These are phyloP conservation scores for Epichloe brachyelytri DNA, from an alignment of 2,329 filamentous ascomycete species.

Conservation along the genomic window DNA sequence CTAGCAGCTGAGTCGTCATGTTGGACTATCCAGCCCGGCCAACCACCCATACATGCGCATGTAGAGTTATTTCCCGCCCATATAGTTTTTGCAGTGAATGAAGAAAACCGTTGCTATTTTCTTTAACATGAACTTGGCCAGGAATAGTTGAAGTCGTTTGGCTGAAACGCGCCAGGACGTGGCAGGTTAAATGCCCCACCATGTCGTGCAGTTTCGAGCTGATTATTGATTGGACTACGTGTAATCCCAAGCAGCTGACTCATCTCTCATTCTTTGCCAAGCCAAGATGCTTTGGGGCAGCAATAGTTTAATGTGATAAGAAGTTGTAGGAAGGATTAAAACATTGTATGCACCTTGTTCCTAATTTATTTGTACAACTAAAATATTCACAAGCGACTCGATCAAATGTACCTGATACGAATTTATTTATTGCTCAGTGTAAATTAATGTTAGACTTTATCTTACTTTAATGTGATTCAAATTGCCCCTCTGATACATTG, in stretches of 20 bases:
- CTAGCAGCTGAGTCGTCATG: slow-evolving; percentile 86
- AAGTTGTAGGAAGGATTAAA: no score
- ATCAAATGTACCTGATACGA: no score
- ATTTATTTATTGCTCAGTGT: no score
- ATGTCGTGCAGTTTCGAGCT: not conserved
- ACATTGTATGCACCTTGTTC: no score
- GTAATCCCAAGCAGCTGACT: not conserved
- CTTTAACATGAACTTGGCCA: not conserved
- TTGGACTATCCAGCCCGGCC: slow-evolving; percentile 21
- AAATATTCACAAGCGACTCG: no score
- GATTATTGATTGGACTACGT: not conserved
- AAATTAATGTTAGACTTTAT: no score
- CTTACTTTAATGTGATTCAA: no score
- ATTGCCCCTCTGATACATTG: no score
- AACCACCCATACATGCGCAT: slow-evolving; percentile 15
- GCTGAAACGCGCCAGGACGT: not conserved
- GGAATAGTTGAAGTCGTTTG: not conserved
- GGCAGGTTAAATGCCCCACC: slow-evolving; percentile 4
- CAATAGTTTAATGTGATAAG: no score
- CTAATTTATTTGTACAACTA: no score
- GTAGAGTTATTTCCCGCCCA: slow-evolving; percentile 11
- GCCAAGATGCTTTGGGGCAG: no score
- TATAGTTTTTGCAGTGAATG: slow-evolving; percentile 10
- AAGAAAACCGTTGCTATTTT: not conserved
- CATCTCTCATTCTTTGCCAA: not conserved